Evolutionary conservation across 352 stramenopile species (phyloP), one percentile per base, ranked within the genome.

Genomic region (Phytopythium montanum): DNA sequence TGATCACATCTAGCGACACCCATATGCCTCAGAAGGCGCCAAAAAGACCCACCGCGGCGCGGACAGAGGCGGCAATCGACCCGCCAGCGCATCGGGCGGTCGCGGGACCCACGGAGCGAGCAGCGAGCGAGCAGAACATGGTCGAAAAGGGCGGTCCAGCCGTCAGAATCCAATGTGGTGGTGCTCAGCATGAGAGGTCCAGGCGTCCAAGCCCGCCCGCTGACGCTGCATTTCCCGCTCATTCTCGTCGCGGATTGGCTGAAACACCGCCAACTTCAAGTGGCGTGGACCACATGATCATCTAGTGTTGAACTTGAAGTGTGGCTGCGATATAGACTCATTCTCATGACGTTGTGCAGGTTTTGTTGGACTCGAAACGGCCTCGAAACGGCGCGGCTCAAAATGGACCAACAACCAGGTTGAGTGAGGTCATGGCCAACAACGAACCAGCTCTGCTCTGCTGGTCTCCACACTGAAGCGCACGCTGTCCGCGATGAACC

Each of bases 201-300:
- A n/a, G n/a, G 49, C 41, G 44, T 61, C 36, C 5, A 57, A 45
- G 36, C 28, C 36, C 2, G 16, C 25, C 34, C 14, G 23, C 34
- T 51, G 49, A 46, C 60, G 7, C 48, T 16, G 12, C 25, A 14
- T 29, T 23, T 36, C 9, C 45, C 2, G 3, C 25, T 26, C 25
- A 7, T 49, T 49, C 21, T 28, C 0, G 10, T 12, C 3, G 26
- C 16, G 42, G 38, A 62, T 66, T 66, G 60, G 60, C 12, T 58
- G 29, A 62, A 62, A 68, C 48, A 2, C 6, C 0, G 2, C 2
- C 13, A 74, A 64, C 69, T 77, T 77, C 69, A 77, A 74, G 49
- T 14, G 54, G 9, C 61, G 69, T 76, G 59, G 31, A 28, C 49
- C 49, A 76, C 59, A 56, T 48, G 49, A 41, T 5, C 5, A 1